These are phyloP conservation scores for Candida sanyaensis DNA, from an alignment of 1,139 yeast genomes.

Conservation along the genomic window DNA sequence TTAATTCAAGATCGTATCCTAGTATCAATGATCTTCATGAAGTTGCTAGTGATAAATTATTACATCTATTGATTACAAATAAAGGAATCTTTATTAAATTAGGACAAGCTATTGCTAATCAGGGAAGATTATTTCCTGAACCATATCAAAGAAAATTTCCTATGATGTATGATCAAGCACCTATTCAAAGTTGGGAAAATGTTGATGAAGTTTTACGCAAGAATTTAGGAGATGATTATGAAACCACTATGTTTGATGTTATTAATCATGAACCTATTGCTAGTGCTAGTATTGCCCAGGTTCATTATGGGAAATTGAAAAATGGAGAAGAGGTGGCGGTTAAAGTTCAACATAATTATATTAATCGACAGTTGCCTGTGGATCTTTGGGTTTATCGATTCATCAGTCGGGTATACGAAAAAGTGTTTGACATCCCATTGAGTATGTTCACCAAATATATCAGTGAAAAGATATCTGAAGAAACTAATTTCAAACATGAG, in stretches of 20 bases:
- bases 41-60: conserved; percentile 56
- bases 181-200: conserved; percentile 61
- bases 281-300: conserved; percentile 76
- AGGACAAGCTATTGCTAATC: conserved; percentile 77
- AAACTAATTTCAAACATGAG: conserved; percentile 63
- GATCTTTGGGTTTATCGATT: conserved; percentile 60
- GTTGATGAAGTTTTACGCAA: conserved; percentile 47
- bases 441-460: conserved; percentile 58
- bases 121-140: conserved; percentile 65
- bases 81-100: conserved; percentile 75
- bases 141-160: conserved; percentile 59
- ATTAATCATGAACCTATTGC: conserved; percentile 62
- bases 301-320: conserved; percentile 55
- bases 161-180: conserved; percentile 69
- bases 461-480: conserved; percentile 57
- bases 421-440: conserved; percentile 65
- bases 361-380: conserved; percentile 55
- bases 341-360: conserved; percentile 67
- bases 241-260: conserved; percentile 41
- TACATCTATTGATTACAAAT: conserved; percentile 53
- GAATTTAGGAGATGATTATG: conserved; percentile 50
- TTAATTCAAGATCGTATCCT: conserved; percentile 42
- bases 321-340: conserved; percentile 64
- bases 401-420: conserved; percentile 56
- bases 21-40: conserved; percentile 57